phyloP scores from a whole-genome alignment of 371 early-diverging fungal species.

The Haplosporangium sp. region DNA sequence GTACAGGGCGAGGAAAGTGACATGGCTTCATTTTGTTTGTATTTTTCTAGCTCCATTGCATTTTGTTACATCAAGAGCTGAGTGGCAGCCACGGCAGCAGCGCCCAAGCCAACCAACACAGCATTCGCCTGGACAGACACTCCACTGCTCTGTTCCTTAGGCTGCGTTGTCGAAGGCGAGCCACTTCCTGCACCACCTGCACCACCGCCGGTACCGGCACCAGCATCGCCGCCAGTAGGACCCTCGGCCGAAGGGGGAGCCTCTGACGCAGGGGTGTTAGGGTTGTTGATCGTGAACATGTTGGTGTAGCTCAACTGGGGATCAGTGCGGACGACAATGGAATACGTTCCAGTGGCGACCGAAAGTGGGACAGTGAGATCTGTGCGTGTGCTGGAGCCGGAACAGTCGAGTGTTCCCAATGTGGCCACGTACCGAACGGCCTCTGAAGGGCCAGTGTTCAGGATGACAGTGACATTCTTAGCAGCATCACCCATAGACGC shows the following conservation, averaged over 20 bases:
- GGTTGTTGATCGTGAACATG: slow-evolving; percentile 50
- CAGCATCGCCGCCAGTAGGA: neutral
- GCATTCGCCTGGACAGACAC: slow-evolving; percentile 2
- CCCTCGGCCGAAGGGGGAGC: slow-evolving; percentile 5
- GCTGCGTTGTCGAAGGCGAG: neutral
- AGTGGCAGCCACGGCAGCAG: slow-evolving; percentile 13
- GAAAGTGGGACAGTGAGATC: slow-evolving; percentile 39
- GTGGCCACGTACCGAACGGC: slow-evolving; percentile 47
- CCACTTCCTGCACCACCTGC: no score
- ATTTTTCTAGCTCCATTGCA: neutral
- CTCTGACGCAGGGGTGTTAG: slow-evolving; percentile 19
- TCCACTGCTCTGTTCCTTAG: slow-evolving; percentile 4
- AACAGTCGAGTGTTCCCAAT: slow-evolving; percentile 48
- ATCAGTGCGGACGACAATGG: slow-evolving; percentile 40
- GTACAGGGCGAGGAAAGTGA: no score
- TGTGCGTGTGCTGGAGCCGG: slow-evolving; percentile 38
- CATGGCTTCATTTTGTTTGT: no score
- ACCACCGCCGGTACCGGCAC: no score
- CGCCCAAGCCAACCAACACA: slow-evolving; percentile 15
- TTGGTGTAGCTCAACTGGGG: slow-evolving; percentile 51
- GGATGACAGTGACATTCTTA: slow-evolving; percentile 46
- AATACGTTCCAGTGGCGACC: slow-evolving; percentile 35
- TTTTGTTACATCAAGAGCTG: slow-evolving; percentile 23
- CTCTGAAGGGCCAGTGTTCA: slow-evolving; percentile 46
- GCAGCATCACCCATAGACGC: slow-evolving; percentile 38